phyloP scores from a whole-genome alignment of 2,329 filamentous ascomycete species.

The Fusarium nanum region DNA sequence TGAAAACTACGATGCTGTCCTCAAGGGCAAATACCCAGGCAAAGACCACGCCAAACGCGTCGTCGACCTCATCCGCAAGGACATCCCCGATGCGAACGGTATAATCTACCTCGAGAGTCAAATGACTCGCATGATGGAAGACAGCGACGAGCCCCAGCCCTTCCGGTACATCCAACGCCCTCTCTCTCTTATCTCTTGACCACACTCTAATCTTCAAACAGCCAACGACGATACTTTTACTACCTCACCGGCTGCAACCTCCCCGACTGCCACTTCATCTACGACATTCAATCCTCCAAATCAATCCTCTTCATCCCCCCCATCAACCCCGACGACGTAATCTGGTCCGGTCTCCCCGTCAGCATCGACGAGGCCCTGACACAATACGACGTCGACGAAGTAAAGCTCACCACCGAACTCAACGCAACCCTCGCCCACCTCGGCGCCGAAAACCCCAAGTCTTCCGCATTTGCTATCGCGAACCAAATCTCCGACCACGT shows the following conservation, averaged over 20 bases:
- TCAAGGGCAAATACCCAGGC: constrained; percentile 78
- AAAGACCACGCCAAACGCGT: constrained; percentile 89
- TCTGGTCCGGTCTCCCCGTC: constrained; percentile 92
- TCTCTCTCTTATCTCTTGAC: not conserved
- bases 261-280: constrained; percentile 82
- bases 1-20: constrained; percentile 62
- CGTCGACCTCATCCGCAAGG: constrained; percentile 78
- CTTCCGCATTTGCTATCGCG: constrained; percentile 78
- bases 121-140: constrained; percentile 83
- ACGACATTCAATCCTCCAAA: constrained; percentile 78
- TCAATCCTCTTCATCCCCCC: constrained; percentile 93
- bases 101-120: constrained; percentile 91
- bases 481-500: constrained; percentile 79
- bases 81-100: constrained; percentile 72
- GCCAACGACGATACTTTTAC: constrained; percentile 92
- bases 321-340: constrained; percentile 86
- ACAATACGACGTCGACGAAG: constrained; percentile 84
- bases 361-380: constrained; percentile 78
- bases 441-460: constrained; percentile 52
- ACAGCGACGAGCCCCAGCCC: constrained; percentile 84
- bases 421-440: constrained; percentile 75
- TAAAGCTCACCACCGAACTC: constrained; percentile 77
- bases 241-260: constrained; percentile 89
- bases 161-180: constrained; percentile 70
- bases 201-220: constrained; percentile 49